Base-by-base conservation (phyloP, 352 stramenopile genomes). In the Phytophthora aleatoria region DNA sequence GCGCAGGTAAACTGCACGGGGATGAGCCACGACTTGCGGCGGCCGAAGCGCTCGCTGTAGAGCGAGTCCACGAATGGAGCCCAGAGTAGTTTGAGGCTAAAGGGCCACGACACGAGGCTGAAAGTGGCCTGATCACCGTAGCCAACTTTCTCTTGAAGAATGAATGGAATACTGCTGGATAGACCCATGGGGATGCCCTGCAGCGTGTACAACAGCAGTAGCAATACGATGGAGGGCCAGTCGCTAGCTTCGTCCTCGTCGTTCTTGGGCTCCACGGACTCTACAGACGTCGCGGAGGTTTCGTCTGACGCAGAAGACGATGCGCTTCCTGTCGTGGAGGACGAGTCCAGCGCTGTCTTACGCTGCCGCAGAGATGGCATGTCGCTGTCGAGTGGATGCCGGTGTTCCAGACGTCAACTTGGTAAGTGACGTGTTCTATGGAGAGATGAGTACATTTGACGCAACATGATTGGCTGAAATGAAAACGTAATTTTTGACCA, bases 71-170 rank as follows among this genome's bases (percentile, higher is more conserved):
- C 97, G 69, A 99, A 95, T 44, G 98, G 97, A 38, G 97, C 97
- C 97, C 97, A 99, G 1, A 99, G 74, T n/a, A 99, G 69, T 72
- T 99, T 99, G 54, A 99, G 83, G 45, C 92, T 98, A 82, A 99
- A 99, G 12, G 98, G 98, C 89, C 97, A 98, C 31, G 88, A 97
- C 63, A 98, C 98, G 26, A 99, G 80, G 55, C 91, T 98, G 77
- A 99, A 99, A 44, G 98, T 97, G 6, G 96, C 96, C 76, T 99
- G 97, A 65, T 98, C 93, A 27, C 94, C 96, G 74, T 99, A 99
- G 5, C 94, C 95, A 3, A 97, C 84, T 57, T 99, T 99, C 81
- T 99, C 94, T 75, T 99, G 96, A 53, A 99, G 80, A 24, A 99
- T 90, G 76, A 99, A 98, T 45, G 98, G 97, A 67, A 99, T 99